Evolutionary conservation across 2,329 filamentous ascomycete genomes (phyloP).

Genomic region (Epicoccum nigrum): DNA sequence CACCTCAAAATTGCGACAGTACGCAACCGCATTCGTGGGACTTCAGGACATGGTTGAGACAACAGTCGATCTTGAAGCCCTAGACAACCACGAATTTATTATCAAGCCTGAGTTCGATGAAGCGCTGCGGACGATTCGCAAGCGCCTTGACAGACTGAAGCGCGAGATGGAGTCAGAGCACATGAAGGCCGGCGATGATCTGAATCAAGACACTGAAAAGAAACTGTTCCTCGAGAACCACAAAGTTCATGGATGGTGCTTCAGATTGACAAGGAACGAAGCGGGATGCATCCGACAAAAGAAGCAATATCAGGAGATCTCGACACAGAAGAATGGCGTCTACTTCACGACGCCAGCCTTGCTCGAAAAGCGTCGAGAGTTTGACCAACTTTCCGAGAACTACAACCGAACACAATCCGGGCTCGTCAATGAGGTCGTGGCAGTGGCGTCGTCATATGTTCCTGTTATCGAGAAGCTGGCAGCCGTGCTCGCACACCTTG

Average conservation of each 20-base stretch:
- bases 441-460: slow-evolving; percentile 91
- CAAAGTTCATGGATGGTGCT: slow-evolving; percentile 94
- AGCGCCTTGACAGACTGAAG: slow-evolving; percentile 84
- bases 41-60: slow-evolving; percentile 98
- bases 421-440: slow-evolving; percentile 89
- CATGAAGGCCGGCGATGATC: slow-evolving; percentile 73
- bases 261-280: slow-evolving; percentile 88
- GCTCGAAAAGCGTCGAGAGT: slow-evolving; percentile 81
- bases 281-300: slow-evolving; percentile 93
- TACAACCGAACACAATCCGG: slow-evolving; percentile 95
- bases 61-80: slow-evolving; percentile 91
- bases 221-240: slow-evolving; percentile 98
- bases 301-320: slow-evolving; percentile 87
- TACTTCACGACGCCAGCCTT: slow-evolving; percentile 92
- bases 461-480: slow-evolving; percentile 90
- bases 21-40: slow-evolving; percentile 79
- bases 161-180: slow-evolving; percentile 86
- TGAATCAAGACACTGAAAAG: slow-evolving; percentile 93
- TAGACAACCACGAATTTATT: slow-evolving; percentile 97
- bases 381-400: slow-evolving; percentile 90
- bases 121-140: slow-evolving; percentile 81
- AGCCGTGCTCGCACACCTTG: slow-evolving; percentile 86
- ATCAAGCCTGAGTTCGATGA: slow-evolving; percentile 99
- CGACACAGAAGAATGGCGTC: slow-evolving; percentile 98
- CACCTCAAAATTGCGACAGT: slow-evolving; percentile 76